Evolutionary conservation across 768 basidiomycete genomes (phyloP), one percentile per base, ranked within the genome.

Genomic region (Holtermannia corniformis): DNA sequence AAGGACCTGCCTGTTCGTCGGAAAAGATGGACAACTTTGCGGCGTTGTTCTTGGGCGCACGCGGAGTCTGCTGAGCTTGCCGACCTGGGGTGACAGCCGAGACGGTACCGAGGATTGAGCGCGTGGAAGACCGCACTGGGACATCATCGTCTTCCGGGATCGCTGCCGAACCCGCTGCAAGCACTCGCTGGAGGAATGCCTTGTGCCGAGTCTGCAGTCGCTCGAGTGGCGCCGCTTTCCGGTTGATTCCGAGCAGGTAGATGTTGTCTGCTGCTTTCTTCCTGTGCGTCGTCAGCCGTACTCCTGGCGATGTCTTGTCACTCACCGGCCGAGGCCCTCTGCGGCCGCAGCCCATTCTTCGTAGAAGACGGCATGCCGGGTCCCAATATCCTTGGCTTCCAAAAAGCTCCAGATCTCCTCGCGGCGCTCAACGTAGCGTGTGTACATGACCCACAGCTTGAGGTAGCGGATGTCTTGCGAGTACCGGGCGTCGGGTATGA

Each of bases 401-500:
- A 96, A 73, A 73, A 91, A 97, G 58, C 82, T 79, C 73, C 87
- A 96, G 59, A 88, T 78, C 70, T 91, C 79, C 16, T 78, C 77
- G 3, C 83, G 76, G 61, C 81, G 79, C 62, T 90, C 84, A 50
- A 88, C 80, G 63, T 85, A 80, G 50, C 81, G 81, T 10, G 91
- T 85, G 69, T 93, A 91, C 46, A 85, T 77, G 20, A 83, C 80
- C 95, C 95, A 99, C 19, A 96, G 72, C 68, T 89, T 87, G 46
- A 96, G 77, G 73, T 96, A 95, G 41, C 93, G 80, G 47, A 89
- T 74, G 75, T 97, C 92, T 48, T 81, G 82, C 45, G 65, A 62
- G 72, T 95, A 97, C 13, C 82, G 73, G n/a, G 79, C 76, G 68
- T 97, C 93, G 23, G 81, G 78, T 58, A 84, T 81, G 72, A 96